These are phyloP conservation scores for Cucurbita maxima DNA, from an alignment of 306 rosid genomes.

Conservation along the genomic window DNA sequence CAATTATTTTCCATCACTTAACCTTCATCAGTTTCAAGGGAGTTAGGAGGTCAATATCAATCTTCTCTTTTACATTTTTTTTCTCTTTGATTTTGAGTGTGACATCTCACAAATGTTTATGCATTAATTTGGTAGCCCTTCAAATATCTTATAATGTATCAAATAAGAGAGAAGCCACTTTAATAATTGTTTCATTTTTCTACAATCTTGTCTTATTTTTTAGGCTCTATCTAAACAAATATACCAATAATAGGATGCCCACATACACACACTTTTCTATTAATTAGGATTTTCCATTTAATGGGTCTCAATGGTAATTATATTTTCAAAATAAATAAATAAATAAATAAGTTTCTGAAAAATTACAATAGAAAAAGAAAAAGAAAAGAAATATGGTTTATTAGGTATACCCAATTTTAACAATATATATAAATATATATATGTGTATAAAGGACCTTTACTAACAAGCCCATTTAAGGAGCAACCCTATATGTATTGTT, in stretches of 20 bases:
- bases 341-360: no score
- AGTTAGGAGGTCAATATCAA: neutral
- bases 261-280: neutral
- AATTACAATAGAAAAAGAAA: no score
- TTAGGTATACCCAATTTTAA: no score
- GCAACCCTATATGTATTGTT: neutral
- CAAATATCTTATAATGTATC: neutral
- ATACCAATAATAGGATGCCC: neutral
- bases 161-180: neutral
- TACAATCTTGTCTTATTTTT: neutral
- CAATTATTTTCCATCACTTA: no score
- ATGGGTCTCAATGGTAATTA: neutral
- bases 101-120: neutral
- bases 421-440: no score
- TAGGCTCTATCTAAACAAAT: neutral
- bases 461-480: neutral
- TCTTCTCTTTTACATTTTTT: neutral
- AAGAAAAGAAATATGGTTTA: no score
- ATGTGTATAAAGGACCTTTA: no score
- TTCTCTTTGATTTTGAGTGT: neutral
- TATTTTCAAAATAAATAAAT: no score
- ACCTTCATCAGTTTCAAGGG: neutral
- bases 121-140: neutral
- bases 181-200: neutral
- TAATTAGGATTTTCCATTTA: neutral